Conservation (phyloP, 306 rosid genomes). For the Fragaria nilgerrensis region DNA sequence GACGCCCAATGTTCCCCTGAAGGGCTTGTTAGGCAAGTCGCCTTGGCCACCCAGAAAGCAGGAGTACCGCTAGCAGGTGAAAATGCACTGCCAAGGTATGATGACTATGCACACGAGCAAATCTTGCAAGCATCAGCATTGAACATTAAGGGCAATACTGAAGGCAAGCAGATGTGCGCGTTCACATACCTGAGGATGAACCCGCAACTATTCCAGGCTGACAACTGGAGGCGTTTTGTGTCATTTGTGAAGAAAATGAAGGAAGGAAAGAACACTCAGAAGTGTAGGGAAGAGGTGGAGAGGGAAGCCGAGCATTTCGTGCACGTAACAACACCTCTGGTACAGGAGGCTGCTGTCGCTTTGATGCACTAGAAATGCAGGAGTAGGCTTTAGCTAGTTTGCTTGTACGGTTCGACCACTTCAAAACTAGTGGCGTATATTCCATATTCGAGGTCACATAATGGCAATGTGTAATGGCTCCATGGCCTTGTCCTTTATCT, state of each 20-base stretch:
- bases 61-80: conserved; percentile 83
- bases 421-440: background rate
- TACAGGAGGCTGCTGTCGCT: conserved; percentile 76
- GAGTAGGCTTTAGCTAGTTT: background rate
- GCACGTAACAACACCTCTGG: conserved; percentile 65
- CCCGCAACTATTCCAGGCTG: conserved; percentile 63
- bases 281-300: conserved; percentile 85
- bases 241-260: conserved; percentile 91
- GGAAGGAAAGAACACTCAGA: conserved; percentile 58
- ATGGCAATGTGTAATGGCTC: background rate
- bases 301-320: conserved; percentile 90
- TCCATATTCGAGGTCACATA: background rate
- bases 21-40: conserved; percentile 86
- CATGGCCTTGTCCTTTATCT: conserved; percentile 4
- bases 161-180: conserved; percentile 63
- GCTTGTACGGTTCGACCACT: background rate
- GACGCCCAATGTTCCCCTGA: conserved; percentile 85
- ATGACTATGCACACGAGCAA: conserved; percentile 65
- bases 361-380: conserved; percentile 42
- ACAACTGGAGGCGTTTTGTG: conserved; percentile 85
- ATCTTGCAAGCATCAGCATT: conserved; percentile 60
- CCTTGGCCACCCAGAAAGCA: conserved; percentile 65
- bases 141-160: conserved; percentile 43
- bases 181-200: conserved; percentile 95
- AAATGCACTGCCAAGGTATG: conserved; percentile 79